Conservation (phyloP, 2,329 filamentous ascomycete genomes). For the Colletotrichum sp. region DNA sequence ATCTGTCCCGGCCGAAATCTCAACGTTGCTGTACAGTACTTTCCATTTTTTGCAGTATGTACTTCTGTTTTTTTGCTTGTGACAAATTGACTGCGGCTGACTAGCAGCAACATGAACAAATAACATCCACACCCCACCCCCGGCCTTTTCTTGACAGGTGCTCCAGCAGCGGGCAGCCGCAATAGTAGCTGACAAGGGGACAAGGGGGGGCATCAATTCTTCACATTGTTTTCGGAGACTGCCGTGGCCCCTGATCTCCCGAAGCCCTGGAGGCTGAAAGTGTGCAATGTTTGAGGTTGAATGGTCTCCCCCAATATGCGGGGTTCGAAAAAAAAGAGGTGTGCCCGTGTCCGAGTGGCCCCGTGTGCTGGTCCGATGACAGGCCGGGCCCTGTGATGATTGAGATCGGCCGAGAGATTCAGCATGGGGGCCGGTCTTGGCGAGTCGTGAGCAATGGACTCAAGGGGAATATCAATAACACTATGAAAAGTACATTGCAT, state of each 20-base stretch:
- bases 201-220: background rate
- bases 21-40: background rate
- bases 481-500: background rate
- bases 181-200: background rate
- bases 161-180: background rate
- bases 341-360: background rate
- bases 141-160: background rate
- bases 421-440: background rate
- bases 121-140: background rate
- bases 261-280: background rate
- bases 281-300: background rate
- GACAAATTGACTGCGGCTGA: background rate
- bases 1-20: background rate
- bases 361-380: background rate
- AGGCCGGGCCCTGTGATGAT: background rate
- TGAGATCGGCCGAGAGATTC: constrained; percentile 1
- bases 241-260: background rate
- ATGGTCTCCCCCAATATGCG: background rate
- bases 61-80: background rate
- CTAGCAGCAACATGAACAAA: background rate
- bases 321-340: background rate
- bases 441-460: background rate
- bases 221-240: background rate
- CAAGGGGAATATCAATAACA: background rate
- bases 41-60: background rate